These are phyloP conservation scores for Cyclocybe aegerita DNA, from an alignment of 768 basidiomycete species.

Conservation along the genomic window DNA sequence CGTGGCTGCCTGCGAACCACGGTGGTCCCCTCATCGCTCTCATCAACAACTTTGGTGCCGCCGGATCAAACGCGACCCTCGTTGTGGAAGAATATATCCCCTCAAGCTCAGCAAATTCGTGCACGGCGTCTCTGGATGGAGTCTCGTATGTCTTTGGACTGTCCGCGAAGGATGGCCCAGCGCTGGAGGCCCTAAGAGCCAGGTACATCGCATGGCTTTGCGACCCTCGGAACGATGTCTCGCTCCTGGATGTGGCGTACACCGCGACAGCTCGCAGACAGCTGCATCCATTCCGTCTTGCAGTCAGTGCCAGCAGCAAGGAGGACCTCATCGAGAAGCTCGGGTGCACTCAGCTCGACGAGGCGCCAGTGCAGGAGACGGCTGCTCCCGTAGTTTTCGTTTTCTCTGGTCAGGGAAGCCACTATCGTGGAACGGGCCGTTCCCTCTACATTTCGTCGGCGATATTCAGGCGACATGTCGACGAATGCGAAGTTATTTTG, in stretches of 20 bases:
- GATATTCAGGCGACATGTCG: slow-evolving; percentile 50
- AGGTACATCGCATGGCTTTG: slow-evolving; percentile 50
- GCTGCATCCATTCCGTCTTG: slow-evolving; percentile 50
- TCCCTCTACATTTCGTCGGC: slow-evolving; percentile 49
- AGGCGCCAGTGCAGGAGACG: slow-evolving; percentile 20
- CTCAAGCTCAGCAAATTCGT: background rate
- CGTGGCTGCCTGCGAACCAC: slow-evolving; percentile 41
- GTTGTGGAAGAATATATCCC: slow-evolving; percentile 53
- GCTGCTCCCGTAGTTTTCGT: slow-evolving; percentile 52
- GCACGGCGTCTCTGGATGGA: background rate
- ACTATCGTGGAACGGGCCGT: slow-evolving; percentile 64
- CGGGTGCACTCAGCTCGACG: slow-evolving; percentile 27
- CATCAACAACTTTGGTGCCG: slow-evolving; percentile 75
- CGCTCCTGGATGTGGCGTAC: slow-evolving; percentile 59
- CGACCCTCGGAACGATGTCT: slow-evolving; percentile 17
- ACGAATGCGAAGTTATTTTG: slow-evolving; percentile 58
- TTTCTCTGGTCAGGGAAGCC: slow-evolving; percentile 74
- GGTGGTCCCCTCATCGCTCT: slow-evolving; percentile 49
- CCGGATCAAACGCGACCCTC: slow-evolving; percentile 67
- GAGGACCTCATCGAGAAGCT: slow-evolving; percentile 50
- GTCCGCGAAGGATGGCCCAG: slow-evolving; percentile 54
- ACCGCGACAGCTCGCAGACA: slow-evolving; percentile 67
- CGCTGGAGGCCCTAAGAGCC: slow-evolving; percentile 46
- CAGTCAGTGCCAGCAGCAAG: slow-evolving; percentile 41
- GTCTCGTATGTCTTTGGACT: slow-evolving; percentile 51